A percentile compares a stretch with the other conserved stretches of the same genome.
phyloP scores from a whole-genome alignment of 352 stramenopile genomes.

The Pilasporangium apinafurcum region DNA sequence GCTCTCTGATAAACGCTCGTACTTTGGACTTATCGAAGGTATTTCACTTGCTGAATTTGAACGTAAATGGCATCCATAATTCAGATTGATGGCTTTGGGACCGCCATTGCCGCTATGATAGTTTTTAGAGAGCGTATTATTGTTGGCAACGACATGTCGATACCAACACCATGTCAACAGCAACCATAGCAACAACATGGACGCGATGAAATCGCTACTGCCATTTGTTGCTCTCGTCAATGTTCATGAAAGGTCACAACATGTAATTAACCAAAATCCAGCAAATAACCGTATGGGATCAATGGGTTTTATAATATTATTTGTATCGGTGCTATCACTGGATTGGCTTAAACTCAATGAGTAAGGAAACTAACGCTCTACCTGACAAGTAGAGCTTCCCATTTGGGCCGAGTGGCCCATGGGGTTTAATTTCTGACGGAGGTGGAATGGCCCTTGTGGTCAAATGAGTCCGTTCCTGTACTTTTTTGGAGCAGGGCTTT shows the following conservation, averaged over 20 bases:
- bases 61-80: too few relatives aligned
- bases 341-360: conserved; percentile 89
- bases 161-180: too few relatives aligned
- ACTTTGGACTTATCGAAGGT: too few relatives aligned
- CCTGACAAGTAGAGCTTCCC: conserved; percentile 78
- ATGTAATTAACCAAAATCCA: background rate
- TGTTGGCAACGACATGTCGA: too few relatives aligned
- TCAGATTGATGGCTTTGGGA: too few relatives aligned
- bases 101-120: too few relatives aligned
- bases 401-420: conserved; percentile 38
- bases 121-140: too few relatives aligned
- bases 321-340: background rate
- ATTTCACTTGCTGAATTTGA: background rate
- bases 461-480: conserved; percentile 18
- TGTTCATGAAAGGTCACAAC: background rate
- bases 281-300: background rate
- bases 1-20: background rate
- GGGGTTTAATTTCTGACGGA: conserved; percentile 74
- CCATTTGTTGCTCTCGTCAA: background rate
- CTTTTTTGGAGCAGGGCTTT: conserved; percentile 24
- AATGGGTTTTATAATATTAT: background rate
- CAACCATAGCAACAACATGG: too few relatives aligned
- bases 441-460: conserved; percentile 59
- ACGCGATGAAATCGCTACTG: too few relatives aligned
- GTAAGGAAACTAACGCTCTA: conserved; percentile 89